A percentile compares a stretch with the other conserved stretches of the same genome.
Conservation (phyloP, 1,139 yeast genomes). For the Blastobotrys proliferans region DNA sequence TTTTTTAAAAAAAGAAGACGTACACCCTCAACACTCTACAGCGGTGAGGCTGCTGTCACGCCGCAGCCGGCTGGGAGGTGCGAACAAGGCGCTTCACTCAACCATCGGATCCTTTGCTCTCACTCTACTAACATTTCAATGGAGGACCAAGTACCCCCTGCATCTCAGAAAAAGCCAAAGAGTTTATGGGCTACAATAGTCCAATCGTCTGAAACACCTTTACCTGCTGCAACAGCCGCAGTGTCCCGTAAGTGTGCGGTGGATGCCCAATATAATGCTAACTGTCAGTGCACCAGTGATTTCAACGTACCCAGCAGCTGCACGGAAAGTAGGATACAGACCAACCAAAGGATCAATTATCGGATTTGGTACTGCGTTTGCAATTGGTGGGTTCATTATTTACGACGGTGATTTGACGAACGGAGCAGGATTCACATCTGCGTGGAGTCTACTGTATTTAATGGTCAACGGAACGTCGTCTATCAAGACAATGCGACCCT, state of each 20-base stretch:
- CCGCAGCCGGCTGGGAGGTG: no score
- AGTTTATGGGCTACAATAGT: constrained; percentile 13
- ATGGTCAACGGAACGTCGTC: constrained; percentile 69
- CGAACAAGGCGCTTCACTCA: no score
- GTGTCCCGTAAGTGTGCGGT: constrained; percentile 21
- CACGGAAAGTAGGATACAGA: constrained; percentile 32
- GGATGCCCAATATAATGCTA: background rate
- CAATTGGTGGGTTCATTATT: constrained; percentile 73
- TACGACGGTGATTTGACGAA: constrained; percentile 75
- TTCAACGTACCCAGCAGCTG: constrained; percentile 27
- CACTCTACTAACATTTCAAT: no score
- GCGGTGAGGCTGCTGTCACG: no score
- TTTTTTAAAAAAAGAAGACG: no score
- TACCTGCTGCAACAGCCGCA: constrained; percentile 28
- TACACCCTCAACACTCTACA: no score
- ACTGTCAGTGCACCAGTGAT: constrained; percentile 23
- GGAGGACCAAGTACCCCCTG: no score
- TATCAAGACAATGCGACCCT: constrained; percentile 41
- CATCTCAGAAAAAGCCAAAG: no score
- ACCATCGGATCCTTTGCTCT: no score
- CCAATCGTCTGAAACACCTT: constrained; percentile 26
- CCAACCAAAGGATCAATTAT: constrained; percentile 46
- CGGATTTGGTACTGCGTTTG: constrained; percentile 66
- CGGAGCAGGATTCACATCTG: constrained; percentile 79
- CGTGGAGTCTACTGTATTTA: constrained; percentile 80